A percentile compares a stretch with the other conserved stretches of the same genome.
Evolutionary conservation across 2,329 filamentous ascomycete genomes (phyloP).

Genomic region (Pseudocercospora vitis): DNA sequence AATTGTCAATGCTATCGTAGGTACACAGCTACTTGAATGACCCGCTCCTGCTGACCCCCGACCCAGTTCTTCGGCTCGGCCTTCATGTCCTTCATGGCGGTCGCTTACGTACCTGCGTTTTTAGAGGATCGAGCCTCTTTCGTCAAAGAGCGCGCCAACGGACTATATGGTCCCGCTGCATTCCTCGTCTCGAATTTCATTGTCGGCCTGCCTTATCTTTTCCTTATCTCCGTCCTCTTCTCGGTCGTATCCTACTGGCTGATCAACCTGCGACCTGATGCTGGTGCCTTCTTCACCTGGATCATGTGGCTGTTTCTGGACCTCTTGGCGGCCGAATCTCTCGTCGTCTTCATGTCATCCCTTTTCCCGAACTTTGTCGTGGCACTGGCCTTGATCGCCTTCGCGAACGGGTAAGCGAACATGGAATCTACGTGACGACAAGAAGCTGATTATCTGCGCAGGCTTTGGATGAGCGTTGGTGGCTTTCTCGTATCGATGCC

Average conservation of each 20-base stretch:
- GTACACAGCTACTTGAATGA: conserved; percentile 6
- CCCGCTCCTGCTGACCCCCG: conserved; percentile 8
- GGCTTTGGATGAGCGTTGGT: conserved; percentile 80
- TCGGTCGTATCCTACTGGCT: conserved; percentile 77
- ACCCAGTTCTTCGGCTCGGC: conserved; percentile 50
- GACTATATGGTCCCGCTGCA: conserved; percentile 71
- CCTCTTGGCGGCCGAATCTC: conserved; percentile 74
- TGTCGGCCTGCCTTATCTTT: conserved; percentile 77
- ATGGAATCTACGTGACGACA: not conserved
- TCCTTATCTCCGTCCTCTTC: conserved; percentile 74
- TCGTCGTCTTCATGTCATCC: conserved; percentile 73
- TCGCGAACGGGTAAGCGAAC: conserved; percentile 65
- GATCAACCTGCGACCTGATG: conserved; percentile 67
- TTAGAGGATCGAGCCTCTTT: conserved; percentile 75
- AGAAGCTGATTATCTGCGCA: conserved; percentile 10
- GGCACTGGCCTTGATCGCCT: conserved; percentile 74
- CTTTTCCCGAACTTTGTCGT: conserved; percentile 79
- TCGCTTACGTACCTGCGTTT: conserved; percentile 81
- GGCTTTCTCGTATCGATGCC: conserved; percentile 76
- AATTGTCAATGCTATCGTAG: conserved; percentile 70
- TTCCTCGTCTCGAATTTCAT: conserved; percentile 79
- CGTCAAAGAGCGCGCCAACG: conserved; percentile 77
- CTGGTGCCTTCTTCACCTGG: conserved; percentile 69
- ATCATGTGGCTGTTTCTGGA: conserved; percentile 84
- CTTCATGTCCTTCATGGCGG: conserved; percentile 56